Evolutionary conservation across 441 rosid genomes (phyloP), one percentile per base, ranked within the genome.

Genomic region (California macrophylla): DNA sequence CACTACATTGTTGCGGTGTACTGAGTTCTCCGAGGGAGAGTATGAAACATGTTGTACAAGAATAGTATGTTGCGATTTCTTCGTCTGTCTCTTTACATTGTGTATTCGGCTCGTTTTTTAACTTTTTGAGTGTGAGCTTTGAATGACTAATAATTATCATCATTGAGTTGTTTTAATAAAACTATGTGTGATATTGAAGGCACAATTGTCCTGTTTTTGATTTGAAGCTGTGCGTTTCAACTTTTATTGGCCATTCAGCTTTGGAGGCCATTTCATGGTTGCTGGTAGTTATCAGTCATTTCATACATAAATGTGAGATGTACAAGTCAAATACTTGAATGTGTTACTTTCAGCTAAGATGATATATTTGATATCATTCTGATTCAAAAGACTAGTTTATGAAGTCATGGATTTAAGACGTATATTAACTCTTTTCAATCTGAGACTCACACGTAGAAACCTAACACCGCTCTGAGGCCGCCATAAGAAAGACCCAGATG

Each of bases 91-190:
- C 40, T 32, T 72, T 70, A 50, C 23, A 6, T 47, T 47, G 56
- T 47, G 23, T 47, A 47, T 47, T n/a, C n/a, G n/a, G n/a, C 18
- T 69, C 61, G 63, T 73, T 47, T 45, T 26, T 67, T 34, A 29
- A 65, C 64, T 1, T 34, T 69, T 76, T 69, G 62, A 66, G 74
- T 74, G 82, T 71, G 80, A 66, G 68, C 12, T 71, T 68, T 29
- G 75, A 61, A 32, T 71, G 69, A 68, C 28, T 47, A 47, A 73
- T 67, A 52, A 75, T 16, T 30, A 26, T 40, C 62, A 54, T 54
- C 12, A 54, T 13, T 54, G 24, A 9, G 67, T 65, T 29, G 42
- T 66, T 72, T 67, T n/a, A 66, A 65, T 65, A 40, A n/a, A 80
- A 78, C 69, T n/a, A 64, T 76, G 75, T 64, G 12, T 13, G 50